Evolutionary conservation across 352 stramenopile species (phyloP).

Genomic region (Saprolegnia parasitica): DNA sequence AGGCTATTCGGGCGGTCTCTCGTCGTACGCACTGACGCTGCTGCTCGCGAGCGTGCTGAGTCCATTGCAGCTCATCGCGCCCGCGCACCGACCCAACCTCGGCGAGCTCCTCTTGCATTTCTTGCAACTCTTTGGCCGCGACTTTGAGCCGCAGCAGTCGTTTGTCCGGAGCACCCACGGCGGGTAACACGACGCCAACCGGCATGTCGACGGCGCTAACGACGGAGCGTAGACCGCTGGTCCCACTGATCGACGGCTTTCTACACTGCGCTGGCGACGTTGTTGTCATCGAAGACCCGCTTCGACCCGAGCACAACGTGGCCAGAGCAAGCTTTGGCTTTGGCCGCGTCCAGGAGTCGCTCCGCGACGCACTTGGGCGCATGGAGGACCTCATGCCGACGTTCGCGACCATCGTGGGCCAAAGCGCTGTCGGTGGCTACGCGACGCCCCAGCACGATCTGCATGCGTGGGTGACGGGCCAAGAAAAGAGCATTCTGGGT

Average conservation of each 20-base stretch:
- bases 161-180: constrained; percentile 2
- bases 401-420: background rate
- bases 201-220: too few species aligned
- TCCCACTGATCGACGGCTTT: background rate
- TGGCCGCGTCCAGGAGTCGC: background rate
- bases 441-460: background rate
- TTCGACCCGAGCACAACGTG: constrained; percentile 11
- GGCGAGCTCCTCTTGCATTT: background rate
- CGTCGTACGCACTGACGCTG: constrained; percentile 6
- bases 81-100: constrained; percentile 6
- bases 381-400: background rate
- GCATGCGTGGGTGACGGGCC: background rate
- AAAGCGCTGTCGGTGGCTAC: background rate
- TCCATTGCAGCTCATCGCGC: background rate
- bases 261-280: background rate
- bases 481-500: background rate
- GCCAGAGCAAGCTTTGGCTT: constrained; percentile 15
- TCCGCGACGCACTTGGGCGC: background rate
- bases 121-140: constrained; percentile 9
- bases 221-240: too few species aligned
- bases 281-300: constrained; percentile 10
- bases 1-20: constrained; percentile 7
- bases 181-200: background rate
- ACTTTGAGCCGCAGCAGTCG: background rate
- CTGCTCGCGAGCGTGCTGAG: background rate